Evolutionary conservation across 2,329 filamentous ascomycete genomes (phyloP), one percentile per base, ranked within the genome.

Genomic region (Diaporthe sp.): DNA sequence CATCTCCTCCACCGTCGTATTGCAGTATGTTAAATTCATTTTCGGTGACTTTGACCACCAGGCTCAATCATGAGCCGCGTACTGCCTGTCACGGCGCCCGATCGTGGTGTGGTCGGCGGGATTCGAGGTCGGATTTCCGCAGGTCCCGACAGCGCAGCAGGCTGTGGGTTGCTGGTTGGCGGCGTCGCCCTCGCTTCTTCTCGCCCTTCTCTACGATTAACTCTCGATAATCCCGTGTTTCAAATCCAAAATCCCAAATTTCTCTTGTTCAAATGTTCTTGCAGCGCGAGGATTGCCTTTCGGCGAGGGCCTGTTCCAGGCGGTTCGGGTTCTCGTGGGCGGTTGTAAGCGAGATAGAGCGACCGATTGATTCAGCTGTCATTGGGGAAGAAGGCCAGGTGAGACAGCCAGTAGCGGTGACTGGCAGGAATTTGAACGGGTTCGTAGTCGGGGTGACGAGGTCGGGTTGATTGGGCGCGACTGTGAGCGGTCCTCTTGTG

Each of bases 1-100:
- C 72, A 72, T 66, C 4, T 70, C 66, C 74, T 76, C 74, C 54
- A 69, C 74, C 61, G 74, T 76, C 25, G 72, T 74, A 25, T 76
- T 76, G 72, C 74, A 76, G 45, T 72, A 72, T n/a, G 45, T 68
- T 30, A 70, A 72, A 52, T 72, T 50, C 74, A 76, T 76, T 28
- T 40, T 72, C 22, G 72, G 60, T 64, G 71, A 38, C 45, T 40
- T 45, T 30, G 68, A 45, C 25, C 54, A 61, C 72, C 54, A n/a
- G 60, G 42, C 45, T 58, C 74, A 70, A 73, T 42, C 72, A 58
- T 72, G 35, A 42, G 52, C 52, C 30, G 42, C 13, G 60, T 52
- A 40, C 55, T 61, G 67, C 52, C 47, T 47, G 50, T 67, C 10
- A 35, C 42, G 30, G 60, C 60, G 54, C 74, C 67, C 13, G 54